Conservation (phyloP, 139 green algal species). For the Tetradesmus lagerheimii region DNA sequence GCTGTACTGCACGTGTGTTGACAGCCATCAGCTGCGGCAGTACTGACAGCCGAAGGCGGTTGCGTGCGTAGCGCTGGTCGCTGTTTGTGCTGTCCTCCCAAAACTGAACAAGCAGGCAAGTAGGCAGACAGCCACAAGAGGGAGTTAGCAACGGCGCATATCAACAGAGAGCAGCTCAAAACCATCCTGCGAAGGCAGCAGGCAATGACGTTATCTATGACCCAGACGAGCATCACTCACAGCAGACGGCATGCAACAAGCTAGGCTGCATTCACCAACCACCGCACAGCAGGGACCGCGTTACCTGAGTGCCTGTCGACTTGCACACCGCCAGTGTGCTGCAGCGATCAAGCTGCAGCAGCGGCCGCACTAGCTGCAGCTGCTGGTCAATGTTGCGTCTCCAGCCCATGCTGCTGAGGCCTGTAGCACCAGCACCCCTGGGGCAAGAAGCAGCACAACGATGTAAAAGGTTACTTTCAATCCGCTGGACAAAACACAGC, state of each 20-base stretch:
- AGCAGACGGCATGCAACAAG: no score
- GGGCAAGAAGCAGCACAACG: no score
- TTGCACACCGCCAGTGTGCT: constrained; percentile 41
- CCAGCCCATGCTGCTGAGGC: neutral
- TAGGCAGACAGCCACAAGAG: neutral
- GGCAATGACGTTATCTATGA: no score
- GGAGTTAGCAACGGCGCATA: neutral
- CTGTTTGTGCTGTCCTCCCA: constrained; percentile 66
- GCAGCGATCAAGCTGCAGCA: constrained; percentile 49
- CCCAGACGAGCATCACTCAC: no score
- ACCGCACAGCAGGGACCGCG: neutral
- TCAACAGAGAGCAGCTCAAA: neutral
- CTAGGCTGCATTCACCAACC: no score
- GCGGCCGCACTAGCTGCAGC: constrained; percentile 52
- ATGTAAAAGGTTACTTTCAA: no score
- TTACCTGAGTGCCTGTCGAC: constrained; percentile 8
- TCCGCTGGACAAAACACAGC: no score
- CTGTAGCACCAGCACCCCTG: neutral
- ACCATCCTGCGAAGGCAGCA: no score
- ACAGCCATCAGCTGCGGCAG: constrained; percentile 51
- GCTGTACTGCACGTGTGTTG: constrained; percentile 51
- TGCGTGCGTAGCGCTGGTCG: constrained; percentile 51
- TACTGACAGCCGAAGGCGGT: constrained; percentile 53
- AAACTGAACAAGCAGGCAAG: neutral
- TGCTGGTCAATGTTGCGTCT: no score